These are phyloP conservation scores for Cryptococcus sp. DNA, from an alignment of 1,284 basidiomycete genomes.

Conservation along the genomic window DNA sequence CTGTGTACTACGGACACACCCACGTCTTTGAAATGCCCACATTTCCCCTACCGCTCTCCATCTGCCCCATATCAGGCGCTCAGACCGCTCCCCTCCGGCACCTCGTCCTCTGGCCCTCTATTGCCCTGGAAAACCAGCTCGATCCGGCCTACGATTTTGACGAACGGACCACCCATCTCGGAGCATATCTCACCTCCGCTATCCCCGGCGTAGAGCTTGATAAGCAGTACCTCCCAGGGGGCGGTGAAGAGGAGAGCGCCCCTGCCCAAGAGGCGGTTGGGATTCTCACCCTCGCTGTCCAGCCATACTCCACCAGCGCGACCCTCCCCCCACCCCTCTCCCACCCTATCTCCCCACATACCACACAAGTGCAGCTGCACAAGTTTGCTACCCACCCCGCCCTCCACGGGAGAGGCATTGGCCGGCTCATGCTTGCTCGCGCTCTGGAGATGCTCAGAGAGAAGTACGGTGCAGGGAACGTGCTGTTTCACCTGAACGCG, in stretches of 20 bases:
- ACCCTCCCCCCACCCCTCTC: background rate
- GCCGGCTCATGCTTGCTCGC: slow-evolving; percentile 15
- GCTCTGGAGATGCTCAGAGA: slow-evolving; percentile 4
- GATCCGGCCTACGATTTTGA: slow-evolving; percentile 17
- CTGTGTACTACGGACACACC: no score
- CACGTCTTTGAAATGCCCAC: no score
- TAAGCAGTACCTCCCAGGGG: background rate
- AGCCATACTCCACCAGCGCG: slow-evolving; percentile 8
- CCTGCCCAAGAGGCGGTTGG: slow-evolving; percentile 12
- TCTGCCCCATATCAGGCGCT: slow-evolving; percentile 14
- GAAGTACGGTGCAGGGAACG: background rate
- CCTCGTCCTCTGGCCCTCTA: slow-evolving; percentile 28
- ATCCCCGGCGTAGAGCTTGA: background rate
- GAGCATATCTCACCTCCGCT: slow-evolving; percentile 15
- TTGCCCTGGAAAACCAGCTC: slow-evolving; percentile 18
- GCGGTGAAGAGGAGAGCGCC: background rate
- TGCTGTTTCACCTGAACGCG: slow-evolving; percentile 30
- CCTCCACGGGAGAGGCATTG: slow-evolving; percentile 27
- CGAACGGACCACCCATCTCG: slow-evolving; percentile 21
- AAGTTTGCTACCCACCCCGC: slow-evolving; percentile 29
- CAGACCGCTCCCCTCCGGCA: slow-evolving; percentile 20
- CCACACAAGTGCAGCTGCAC: slow-evolving; percentile 23
- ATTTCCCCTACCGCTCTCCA: background rate
- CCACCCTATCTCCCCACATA: background rate
- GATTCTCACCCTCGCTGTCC: slow-evolving; percentile 21